Evolutionary conservation across 148 eudicot species (phyloP), one percentile per base, ranked within the genome.

Genomic region (Diospyros kaki): DNA sequence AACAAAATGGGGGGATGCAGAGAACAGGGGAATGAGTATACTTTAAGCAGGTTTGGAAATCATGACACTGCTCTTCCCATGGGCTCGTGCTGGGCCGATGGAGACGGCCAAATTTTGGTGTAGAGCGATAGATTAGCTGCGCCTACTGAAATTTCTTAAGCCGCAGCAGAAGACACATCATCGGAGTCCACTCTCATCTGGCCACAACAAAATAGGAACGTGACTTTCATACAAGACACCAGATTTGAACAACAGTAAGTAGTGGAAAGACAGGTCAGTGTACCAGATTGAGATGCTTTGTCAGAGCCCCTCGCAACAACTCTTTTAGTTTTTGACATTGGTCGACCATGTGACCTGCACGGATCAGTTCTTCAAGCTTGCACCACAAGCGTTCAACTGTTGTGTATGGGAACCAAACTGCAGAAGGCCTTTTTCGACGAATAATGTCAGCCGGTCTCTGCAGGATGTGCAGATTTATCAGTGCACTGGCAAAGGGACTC

Each of bases 371-470:
- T 76, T 89, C 97, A 69, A 95, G 98, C 51, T 83, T 85, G 83
- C 89, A 82, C 98, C 99, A 95, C 70, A 95, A 74, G 13, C 87
- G 96, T 80, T 93, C 94, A 58, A 95, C 81, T 42, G 90, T 78
- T 62, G 96, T 86, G 78, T 95, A 95, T 8, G 99, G 99, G 80
- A 95, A 95, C 97, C 99, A 95, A 79, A 87, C 88, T 69, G 93
- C 91, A 77, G 80, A 86, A 54, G 91, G 86, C 75, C 80, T 88
- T 85, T 95, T 95, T 68, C 99, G 84, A 72, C 85, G 89, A 76
- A 91, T 83, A 38, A 95, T 61, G 65, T 83, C 94, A 56, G 83
- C 82, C 54, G 99, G 97, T 89, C 86, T 88, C 99, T 95, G 94
- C 81, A 87, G 54, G 46, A 69, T 45, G 40, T 64, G 38, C 60